These are phyloP conservation scores for Exophiala spinifera DNA, from an alignment of 2,329 filamentous ascomycete species.

Conservation along the genomic window DNA sequence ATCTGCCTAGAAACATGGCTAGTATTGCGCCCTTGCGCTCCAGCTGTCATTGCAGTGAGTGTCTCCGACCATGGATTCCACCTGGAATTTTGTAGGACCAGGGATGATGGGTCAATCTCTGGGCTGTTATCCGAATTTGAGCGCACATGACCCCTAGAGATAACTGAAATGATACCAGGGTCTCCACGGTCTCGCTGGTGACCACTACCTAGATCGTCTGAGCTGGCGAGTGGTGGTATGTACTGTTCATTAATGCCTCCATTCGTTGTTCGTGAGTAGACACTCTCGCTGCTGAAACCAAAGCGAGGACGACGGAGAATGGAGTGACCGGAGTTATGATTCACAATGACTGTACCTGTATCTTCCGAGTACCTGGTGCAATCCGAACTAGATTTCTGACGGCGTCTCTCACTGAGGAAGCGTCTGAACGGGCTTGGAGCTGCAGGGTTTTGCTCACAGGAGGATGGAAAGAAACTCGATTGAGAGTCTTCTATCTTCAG, in stretches of 20 bases:
- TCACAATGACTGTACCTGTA: constrained; percentile 6
- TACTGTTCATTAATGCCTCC: constrained; percentile 32
- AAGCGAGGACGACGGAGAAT: constrained; percentile 10
- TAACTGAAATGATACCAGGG: constrained; percentile 40
- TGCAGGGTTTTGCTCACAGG: constrained; percentile 12
- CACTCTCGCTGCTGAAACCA: constrained; percentile 37
- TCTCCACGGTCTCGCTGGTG: constrained; percentile 25
- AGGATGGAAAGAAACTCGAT: constrained; percentile 25
- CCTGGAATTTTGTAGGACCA: constrained; percentile 19
- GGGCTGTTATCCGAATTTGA: constrained; percentile 4
- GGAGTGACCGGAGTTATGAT: constrained; percentile 5
- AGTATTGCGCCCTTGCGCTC: neutral
- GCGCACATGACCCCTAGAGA: constrained; percentile 28
- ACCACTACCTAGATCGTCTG: constrained; percentile 14
- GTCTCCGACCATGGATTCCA: constrained; percentile 24
- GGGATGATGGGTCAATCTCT: neutral
- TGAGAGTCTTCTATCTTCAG: constrained; percentile 19
- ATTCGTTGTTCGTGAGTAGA: constrained; percentile 43
- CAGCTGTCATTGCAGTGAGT: neutral
- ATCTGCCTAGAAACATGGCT: constrained; percentile 41
- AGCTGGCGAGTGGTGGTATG: constrained; percentile 10
- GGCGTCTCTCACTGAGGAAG: constrained; percentile 15
- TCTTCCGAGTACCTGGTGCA: constrained; percentile 2
- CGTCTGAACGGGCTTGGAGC: constrained; percentile 23
- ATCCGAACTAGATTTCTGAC: constrained; percentile 1